phyloP scores from a whole-genome alignment of 306 rosid species.

The Medicago ruthenica region DNA sequence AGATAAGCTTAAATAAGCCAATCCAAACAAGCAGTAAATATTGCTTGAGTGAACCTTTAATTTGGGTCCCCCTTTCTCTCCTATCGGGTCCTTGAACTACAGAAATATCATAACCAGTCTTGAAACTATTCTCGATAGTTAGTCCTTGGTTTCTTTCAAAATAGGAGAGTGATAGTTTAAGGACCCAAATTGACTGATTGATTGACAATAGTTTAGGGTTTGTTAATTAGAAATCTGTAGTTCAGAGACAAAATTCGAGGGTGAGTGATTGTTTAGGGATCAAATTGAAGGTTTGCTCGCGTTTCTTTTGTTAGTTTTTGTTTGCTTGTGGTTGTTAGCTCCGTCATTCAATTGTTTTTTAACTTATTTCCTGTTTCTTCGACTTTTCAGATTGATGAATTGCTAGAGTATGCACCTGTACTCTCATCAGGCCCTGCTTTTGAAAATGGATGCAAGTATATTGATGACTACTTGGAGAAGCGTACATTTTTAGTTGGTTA shows the following conservation, averaged over 20 bases:
- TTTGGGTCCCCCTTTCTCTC: background rate
- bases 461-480: slow-evolving; percentile 69
- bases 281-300: background rate
- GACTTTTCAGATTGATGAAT: slow-evolving; percentile 69
- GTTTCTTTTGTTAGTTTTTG: background rate
- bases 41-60: background rate
- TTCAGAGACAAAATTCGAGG: background rate
- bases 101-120: no score
- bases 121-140: no score
- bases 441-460: slow-evolving; percentile 77
- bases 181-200: background rate
- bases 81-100: background rate
- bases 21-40: no score
- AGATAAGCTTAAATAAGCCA: no score
- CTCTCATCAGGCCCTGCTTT: slow-evolving; percentile 80
- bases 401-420: slow-evolving; percentile 80
- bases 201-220: background rate
- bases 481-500: slow-evolving; percentile 65
- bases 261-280: background rate
- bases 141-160: background rate
- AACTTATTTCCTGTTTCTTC: background rate
- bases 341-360: background rate
- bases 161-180: background rate
- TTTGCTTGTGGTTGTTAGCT: slow-evolving; percentile 25
- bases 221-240: background rate